phyloP scores from a whole-genome alignment of 73 alveolate genomes.

The Paramecium sonneborni region DNA sequence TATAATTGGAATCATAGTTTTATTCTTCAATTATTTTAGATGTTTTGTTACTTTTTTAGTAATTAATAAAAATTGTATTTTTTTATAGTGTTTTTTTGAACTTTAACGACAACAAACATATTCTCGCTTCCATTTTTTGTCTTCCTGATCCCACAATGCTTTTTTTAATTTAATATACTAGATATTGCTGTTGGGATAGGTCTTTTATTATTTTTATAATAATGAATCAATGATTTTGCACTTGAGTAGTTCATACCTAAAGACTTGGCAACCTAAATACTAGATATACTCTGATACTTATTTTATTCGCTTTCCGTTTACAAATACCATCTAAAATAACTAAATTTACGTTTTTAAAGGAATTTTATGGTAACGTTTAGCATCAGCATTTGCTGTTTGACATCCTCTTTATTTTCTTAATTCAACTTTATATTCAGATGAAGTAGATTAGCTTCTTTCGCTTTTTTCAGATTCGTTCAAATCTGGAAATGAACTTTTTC shows the following conservation, averaged over 20 bases:
- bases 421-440: conserved; percentile 20
- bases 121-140: background rate
- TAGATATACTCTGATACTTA: background rate
- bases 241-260: conserved; percentile 22
- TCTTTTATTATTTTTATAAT: conserved; percentile 22
- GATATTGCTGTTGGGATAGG: background rate
- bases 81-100: background rate
- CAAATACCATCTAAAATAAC: background rate
- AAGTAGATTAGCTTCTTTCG: background rate
- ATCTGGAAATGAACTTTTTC: background rate
- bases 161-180: background rate
- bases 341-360: background rate
- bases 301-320: background rate
- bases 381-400: background rate
- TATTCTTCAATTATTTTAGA: background rate
- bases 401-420: background rate
- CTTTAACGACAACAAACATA: background rate
- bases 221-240: conserved; percentile 42
- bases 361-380: conserved; percentile 21
- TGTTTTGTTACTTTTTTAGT: background rate
- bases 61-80: background rate
- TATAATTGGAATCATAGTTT: too few species aligned
- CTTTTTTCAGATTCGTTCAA: background rate
- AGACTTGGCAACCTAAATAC: conserved; percentile 39
- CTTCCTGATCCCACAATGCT: background rate